phyloP scores from a whole-genome alignment of 192 early-diverging fungal genomes.

The Backusella sp. region DNA sequence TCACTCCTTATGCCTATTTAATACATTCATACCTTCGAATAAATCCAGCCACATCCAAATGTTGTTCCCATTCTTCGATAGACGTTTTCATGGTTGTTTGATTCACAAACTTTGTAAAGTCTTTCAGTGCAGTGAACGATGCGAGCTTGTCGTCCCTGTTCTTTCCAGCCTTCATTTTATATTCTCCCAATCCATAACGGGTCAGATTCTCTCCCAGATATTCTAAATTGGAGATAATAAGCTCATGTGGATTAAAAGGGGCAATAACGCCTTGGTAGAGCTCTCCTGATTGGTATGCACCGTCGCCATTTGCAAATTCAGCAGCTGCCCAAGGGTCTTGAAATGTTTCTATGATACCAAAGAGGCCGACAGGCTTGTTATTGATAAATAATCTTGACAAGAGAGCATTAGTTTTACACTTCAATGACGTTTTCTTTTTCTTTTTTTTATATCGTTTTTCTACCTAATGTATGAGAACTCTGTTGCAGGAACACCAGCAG shows the following conservation, averaged over 20 bases:
- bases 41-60: not conserved
- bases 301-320: not conserved
- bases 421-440: too few relatives aligned
- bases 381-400: slow-evolving; percentile 1
- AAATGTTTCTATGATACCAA: not conserved
- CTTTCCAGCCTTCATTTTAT: not conserved
- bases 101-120: slow-evolving; percentile 10
- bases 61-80: not conserved
- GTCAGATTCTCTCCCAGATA: not conserved
- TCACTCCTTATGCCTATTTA: too few relatives aligned
- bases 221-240: not conserved
- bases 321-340: not conserved
- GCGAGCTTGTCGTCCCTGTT: not conserved
- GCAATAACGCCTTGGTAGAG: not conserved
- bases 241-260: not conserved
- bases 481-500: not conserved
- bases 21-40: not conserved
- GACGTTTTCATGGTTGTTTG: not conserved
- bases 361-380: not conserved
- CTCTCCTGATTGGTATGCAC: not conserved
- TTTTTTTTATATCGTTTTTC: not conserved
- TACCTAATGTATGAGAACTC: slow-evolving; percentile 12
- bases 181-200: not conserved
- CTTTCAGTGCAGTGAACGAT: not conserved
- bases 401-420: too few relatives aligned